Conservation (phyloP, 208 protist species). For the Sergeia podlipaevii region DNA sequence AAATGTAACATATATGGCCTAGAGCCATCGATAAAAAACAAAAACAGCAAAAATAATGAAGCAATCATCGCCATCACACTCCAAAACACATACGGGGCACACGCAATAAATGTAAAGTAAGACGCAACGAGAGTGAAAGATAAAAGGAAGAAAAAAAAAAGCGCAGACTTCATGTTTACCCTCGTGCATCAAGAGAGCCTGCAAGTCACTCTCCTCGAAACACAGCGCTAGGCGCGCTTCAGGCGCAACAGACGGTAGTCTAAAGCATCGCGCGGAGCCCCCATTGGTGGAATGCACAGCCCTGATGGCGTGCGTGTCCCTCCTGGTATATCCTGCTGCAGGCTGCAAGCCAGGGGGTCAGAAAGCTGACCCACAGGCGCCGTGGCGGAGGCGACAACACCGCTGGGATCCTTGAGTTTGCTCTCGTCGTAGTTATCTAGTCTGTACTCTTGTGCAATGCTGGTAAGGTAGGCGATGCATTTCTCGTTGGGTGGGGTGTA, state of each 20-base stretch:
- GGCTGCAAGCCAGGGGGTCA: slow-evolving; percentile 1
- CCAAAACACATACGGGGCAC: too few species aligned
- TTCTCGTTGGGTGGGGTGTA: slow-evolving; percentile 72
- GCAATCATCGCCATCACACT: neutral
- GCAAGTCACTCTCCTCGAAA: neutral
- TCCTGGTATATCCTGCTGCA: slow-evolving; percentile 15
- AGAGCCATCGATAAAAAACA: neutral
- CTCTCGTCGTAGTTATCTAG: slow-evolving; percentile 76
- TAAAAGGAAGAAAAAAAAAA: slow-evolving; percentile 9
- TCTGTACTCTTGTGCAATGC: slow-evolving; percentile 72
- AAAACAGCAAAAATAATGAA: neutral
- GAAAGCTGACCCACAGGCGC: slow-evolving; percentile 20
- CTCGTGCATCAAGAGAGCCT: neutral
- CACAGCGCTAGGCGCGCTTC: slow-evolving; percentile 50
- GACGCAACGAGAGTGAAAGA: neutral
- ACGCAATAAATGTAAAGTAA: neutral
- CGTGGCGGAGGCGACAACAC: slow-evolving; percentile 54
- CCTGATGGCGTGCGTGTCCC: slow-evolving; percentile 57
- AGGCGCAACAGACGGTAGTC: slow-evolving; percentile 66
- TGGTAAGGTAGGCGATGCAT: slow-evolving; percentile 81
- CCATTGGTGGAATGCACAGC: slow-evolving; percentile 46
- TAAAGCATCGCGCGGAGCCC: slow-evolving; percentile 53
- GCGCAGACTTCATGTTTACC: neutral
- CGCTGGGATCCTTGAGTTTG: slow-evolving; percentile 54
- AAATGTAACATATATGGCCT: too few species aligned